Percentiles rank a stretch among this genome's conserved stretches.
These are phyloP conservation scores for Pterocarpus macrocarpus DNA, from an alignment of 306 rosid genomes.

Conservation along the genomic window DNA sequence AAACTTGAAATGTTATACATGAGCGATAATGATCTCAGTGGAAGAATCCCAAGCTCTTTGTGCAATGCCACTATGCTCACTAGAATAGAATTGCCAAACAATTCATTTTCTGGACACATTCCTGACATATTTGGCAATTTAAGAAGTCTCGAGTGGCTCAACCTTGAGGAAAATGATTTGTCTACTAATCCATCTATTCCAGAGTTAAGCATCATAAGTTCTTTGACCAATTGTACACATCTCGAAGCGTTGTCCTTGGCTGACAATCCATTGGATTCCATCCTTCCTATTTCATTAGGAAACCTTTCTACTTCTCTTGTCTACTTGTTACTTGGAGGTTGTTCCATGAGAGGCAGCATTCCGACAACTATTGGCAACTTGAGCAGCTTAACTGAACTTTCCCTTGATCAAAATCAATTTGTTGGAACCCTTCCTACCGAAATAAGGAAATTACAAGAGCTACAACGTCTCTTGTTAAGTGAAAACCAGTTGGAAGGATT, in stretches of 20 bases:
- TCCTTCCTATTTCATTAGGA: background rate
- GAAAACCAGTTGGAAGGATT: background rate
- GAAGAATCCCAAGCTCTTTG: background rate
- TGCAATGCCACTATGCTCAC: background rate
- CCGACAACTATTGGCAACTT: background rate
- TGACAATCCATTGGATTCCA: background rate
- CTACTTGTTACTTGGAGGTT: background rate
- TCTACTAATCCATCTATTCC: background rate
- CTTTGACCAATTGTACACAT: background rate
- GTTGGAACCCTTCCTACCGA: background rate
- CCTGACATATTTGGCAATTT: background rate
- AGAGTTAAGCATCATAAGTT: background rate
- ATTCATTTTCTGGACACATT: background rate
- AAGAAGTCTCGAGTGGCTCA: background rate
- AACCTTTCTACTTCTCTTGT: background rate
- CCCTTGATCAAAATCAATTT: background rate
- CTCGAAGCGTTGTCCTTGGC: background rate
- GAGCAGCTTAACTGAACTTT: background rate
- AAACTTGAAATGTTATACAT: background rate
- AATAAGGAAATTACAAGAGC: background rate
- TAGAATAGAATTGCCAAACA: background rate
- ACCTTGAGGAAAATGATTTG: background rate
- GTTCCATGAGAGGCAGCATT: background rate
- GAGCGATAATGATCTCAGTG: background rate
- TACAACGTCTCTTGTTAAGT: background rate